phyloP scores from a whole-genome alignment of 2,329 filamentous ascomycete species.

The Hypoxylon sp. region DNA sequence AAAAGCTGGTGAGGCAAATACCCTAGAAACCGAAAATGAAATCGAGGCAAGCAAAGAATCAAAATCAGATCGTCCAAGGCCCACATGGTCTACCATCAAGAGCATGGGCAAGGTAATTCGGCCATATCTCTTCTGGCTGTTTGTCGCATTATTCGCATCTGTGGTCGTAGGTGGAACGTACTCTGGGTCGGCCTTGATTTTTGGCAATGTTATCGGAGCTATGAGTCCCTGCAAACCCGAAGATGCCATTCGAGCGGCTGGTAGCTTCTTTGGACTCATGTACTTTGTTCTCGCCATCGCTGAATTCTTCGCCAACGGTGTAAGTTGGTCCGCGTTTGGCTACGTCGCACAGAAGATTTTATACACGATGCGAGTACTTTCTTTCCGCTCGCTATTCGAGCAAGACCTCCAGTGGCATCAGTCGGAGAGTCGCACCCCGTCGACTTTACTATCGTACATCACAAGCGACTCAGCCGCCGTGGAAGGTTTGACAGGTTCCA shows the following conservation, averaged over 20 bases:
- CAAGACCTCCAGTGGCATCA: constrained; percentile 78
- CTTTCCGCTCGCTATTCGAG: constrained; percentile 70
- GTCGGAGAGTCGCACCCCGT: constrained; percentile 67
- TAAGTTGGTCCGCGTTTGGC: constrained; percentile 63
- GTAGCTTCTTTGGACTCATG: constrained; percentile 51
- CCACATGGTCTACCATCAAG: constrained; percentile 51
- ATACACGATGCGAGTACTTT: constrained; percentile 68
- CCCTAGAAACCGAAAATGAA: constrained; percentile 20
- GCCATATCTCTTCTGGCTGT: constrained; percentile 51
- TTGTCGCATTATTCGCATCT: constrained; percentile 53
- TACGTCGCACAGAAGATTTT: constrained; percentile 70
- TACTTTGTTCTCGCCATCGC: constrained; percentile 62
- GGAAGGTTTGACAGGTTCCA: constrained; percentile 73
- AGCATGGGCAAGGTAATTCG: constrained; percentile 50
- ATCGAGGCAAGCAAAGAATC: constrained; percentile 14
- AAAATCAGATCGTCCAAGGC: constrained; percentile 30
- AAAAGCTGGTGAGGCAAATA: constrained; percentile 18
- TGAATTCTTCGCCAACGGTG: constrained; percentile 68
- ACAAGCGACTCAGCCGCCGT: constrained; percentile 74
- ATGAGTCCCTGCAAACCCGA: constrained; percentile 59
- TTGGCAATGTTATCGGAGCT: constrained; percentile 59
- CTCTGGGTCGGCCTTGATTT: constrained; percentile 63
- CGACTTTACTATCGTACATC: constrained; percentile 70
- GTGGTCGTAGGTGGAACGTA: constrained; percentile 65
- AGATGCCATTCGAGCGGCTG: constrained; percentile 48